Conservation (phyloP, 352 stramenopile genomes). For the Phytophthora megakarya region DNA sequence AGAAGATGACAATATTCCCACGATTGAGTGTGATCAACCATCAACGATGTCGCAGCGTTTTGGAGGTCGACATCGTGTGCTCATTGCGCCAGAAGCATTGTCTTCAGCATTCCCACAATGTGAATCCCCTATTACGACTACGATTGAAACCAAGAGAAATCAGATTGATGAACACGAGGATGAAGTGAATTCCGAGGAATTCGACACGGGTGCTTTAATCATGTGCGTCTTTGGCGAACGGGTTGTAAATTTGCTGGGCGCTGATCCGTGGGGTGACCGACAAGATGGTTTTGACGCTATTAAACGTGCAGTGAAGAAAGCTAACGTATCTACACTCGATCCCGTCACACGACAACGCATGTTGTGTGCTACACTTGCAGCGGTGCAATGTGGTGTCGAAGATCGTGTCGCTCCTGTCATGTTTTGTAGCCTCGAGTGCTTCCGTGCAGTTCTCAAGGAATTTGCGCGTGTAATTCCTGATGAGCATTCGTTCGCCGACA, state of each 20-base stretch:
- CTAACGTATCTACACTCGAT: slow-evolving; percentile 41
- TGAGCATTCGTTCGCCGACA: slow-evolving; percentile 48
- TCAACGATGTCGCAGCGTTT: not conserved
- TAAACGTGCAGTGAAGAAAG: slow-evolving; percentile 67
- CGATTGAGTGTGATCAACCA: not conserved
- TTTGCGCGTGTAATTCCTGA: slow-evolving; percentile 50
- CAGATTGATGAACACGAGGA: slow-evolving; percentile 6
- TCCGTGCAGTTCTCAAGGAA: slow-evolving; percentile 66
- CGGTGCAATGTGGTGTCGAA: slow-evolving; percentile 73
- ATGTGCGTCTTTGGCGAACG: slow-evolving; percentile 72
- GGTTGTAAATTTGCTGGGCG: slow-evolving; percentile 63
- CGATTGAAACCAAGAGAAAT: not conserved
- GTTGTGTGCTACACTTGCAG: slow-evolving; percentile 68
- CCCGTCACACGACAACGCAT: slow-evolving; percentile 51
- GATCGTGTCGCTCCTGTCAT: slow-evolving; percentile 81
- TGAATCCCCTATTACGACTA: not conserved
- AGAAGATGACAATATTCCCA: slow-evolving; percentile 26
- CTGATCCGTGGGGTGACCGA: slow-evolving; percentile 79
- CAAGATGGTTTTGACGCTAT: slow-evolving; percentile 84
- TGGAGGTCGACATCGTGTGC: slow-evolving; percentile 1
- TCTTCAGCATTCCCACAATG: slow-evolving; percentile 46
- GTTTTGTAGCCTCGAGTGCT: slow-evolving; percentile 82
- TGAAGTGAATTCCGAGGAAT: slow-evolving; percentile 30
- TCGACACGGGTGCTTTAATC: slow-evolving; percentile 73
- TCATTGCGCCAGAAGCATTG: slow-evolving; percentile 44